Evolutionary conservation across 2,329 filamentous ascomycete species (phyloP), one percentile per base, ranked within the genome.

Genomic region (Arthroderma sp.): DNA sequence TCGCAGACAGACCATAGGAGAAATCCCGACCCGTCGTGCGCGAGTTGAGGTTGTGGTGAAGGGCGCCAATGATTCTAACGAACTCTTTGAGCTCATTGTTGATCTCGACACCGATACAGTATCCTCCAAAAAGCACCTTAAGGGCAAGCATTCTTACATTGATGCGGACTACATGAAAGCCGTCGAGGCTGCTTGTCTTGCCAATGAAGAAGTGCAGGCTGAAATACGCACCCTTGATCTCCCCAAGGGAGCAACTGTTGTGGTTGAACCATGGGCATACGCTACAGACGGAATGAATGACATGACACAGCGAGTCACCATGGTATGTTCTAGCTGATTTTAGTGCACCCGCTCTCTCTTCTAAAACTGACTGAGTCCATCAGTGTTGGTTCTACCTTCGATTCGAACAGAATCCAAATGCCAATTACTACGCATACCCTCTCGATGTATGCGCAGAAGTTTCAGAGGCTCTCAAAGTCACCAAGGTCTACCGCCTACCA

Each of bases 381-480:
- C 15, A 59, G 58, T 61, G 54, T 44, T 61, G 54, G 45, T 66
- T 66, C 48, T 68, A 68, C 52, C 61, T 66, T 58, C 55, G 64
- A 3, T 50, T 72, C 0, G 43, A 60, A 0, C 56, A 64, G 0
- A 61, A 72, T 30, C 54, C 57, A 0, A 71, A 76, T 45, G 67
- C 72, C 31, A 77, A 78, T 52, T 70, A 72, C 56, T 77, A 77
- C 51, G 73, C 74, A 3, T 76, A 76, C 44, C 74, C 75, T 0
- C 62, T 77, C 6, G 68, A 75, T 44, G 62, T 77, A 22, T 69
- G 66, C 38, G 69, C 71, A 5, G 72, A 76, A 52, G 65, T 50
- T 29, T 30, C 38, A 7, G 44, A 47, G 15, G 38, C 33, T 30
- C 59, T 76, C 3, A 51, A 69, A 29, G 69, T 76, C 3, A 68